A percentile compares a stretch with the other conserved stretches of the same genome.
These are phyloP conservation scores for Solanum paucissectum DNA, from an alignment of 257 asterid genomes.

Conservation along the genomic window DNA sequence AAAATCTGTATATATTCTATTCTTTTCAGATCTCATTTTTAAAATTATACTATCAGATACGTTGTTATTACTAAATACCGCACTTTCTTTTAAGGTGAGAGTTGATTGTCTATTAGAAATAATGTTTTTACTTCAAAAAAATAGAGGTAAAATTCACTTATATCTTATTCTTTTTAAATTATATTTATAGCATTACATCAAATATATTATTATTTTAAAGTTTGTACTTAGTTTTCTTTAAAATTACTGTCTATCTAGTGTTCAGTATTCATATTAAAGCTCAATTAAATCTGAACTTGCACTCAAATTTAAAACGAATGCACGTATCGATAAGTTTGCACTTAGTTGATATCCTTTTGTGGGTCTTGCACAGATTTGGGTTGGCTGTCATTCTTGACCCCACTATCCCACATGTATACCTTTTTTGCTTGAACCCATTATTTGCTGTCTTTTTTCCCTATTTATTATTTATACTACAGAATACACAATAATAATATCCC, in stretches of 20 bases:
- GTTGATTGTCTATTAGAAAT: too few relatives aligned
- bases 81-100: neutral
- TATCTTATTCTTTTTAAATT: neutral
- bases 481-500: constrained; percentile 10
- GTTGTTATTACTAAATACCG: neutral
- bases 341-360: constrained; percentile 14
- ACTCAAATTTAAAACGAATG: too few relatives aligned
- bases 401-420: constrained; percentile 48
- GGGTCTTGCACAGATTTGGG: constrained; percentile 38
- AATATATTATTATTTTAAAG: too few relatives aligned
- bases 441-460: neutral
- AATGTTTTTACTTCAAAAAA: too few relatives aligned
- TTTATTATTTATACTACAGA: constrained; percentile 20
- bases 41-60: neutral
- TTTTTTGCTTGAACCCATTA: constrained; percentile 28
- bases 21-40: neutral
- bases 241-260: too few relatives aligned
- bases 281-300: accelerated
- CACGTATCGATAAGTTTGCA: too few relatives aligned
- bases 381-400: constrained; percentile 38
- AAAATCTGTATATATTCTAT: neutral
- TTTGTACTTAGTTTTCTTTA: neutral
- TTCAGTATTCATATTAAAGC: accelerated
- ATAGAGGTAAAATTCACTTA: neutral
- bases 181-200: too few relatives aligned